Evolutionary conservation across 2,329 filamentous ascomycete genomes (phyloP), one percentile per base, ranked within the genome.

Genomic region (Sodiomyces alkalinus): DNA sequence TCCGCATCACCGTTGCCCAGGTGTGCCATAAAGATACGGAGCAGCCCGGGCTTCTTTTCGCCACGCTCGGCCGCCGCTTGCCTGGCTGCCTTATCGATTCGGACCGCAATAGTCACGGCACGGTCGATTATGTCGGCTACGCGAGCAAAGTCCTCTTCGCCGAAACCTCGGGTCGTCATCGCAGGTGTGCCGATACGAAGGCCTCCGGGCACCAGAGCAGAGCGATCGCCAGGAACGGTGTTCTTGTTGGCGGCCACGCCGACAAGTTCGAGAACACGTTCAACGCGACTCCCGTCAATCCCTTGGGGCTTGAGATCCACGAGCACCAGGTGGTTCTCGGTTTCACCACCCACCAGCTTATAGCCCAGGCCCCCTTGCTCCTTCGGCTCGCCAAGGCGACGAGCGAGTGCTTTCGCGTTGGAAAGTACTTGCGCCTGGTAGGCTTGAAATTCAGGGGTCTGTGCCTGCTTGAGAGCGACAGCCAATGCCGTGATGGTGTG

Each of bases 201-300:
- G 38, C 90, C 90, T 40, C 87, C 87, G 10, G 90, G 90, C 39
- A 87, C 82, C 47, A 98, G 70, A 1, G 90, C 90, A 1, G 85
- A 93, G 49, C 78, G 82, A 58, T 98, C 90, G 23, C 87, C 90
- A 1, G 90, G 90, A 0, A 94, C 87, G 6, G 90, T 94, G 62
- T 98, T 98, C 69, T 98, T 98, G 68, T 98, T 98, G 50, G 81
- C 80, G n/a, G 90, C 90, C 29, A 96, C 87, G 43, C 87, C 87
- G 40, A 92, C 83, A 26, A 92, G 72, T 52, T 94, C 86, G 15
- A 94, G 68, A 11, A 93, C 75, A 26, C 83, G 76, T 61, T 94
- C 86, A 10, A 93, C 83, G 29, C 86, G 77, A 15, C 80, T 79
- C 41, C 86, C 86, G 47, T 98, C 90, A 35, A 98, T 74, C 33